phyloP scores from a whole-genome alignment of 257 asterid genomes.

The Rhazya stricta region DNA sequence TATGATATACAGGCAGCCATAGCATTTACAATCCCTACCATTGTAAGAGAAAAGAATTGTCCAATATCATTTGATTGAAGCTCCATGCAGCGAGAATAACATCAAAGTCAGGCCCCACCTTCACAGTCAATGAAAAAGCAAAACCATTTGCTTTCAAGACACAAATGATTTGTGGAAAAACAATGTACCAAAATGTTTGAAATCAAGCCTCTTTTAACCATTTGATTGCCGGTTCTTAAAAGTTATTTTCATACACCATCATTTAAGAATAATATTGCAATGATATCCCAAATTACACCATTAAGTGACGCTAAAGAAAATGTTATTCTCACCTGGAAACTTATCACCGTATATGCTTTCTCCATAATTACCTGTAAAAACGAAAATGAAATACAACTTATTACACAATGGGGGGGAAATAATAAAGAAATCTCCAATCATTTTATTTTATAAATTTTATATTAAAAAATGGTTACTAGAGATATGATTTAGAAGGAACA shows the following conservation, averaged over 20 bases:
- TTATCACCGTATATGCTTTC: constrained; percentile 80
- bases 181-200: constrained; percentile 24
- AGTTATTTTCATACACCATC: background rate
- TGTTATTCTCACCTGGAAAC: constrained; percentile 72
- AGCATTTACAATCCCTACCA: constrained; percentile 72
- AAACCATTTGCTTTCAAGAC: constrained; percentile 72
- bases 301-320: constrained; percentile 10
- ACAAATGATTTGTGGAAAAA: constrained; percentile 36
- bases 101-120: constrained; percentile 90
- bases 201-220: constrained; percentile 7
- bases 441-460: too few relatives aligned
- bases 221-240: background rate
- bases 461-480: background rate
- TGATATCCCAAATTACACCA: constrained; percentile 7
- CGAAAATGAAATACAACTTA: constrained; percentile 12
- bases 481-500: background rate
- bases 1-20: constrained; percentile 32
- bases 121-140: constrained; percentile 72
- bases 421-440: background rate
- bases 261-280: constrained; percentile 15
- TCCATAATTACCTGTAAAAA: constrained; percentile 69
- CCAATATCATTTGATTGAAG: constrained; percentile 80
- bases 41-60: constrained; percentile 63
- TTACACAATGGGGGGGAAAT: background rate
- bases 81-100: constrained; percentile 91